Evolutionary conservation across 306 rosid genomes (phyloP).

Genomic region (Fragaria nilgerrensis): DNA sequence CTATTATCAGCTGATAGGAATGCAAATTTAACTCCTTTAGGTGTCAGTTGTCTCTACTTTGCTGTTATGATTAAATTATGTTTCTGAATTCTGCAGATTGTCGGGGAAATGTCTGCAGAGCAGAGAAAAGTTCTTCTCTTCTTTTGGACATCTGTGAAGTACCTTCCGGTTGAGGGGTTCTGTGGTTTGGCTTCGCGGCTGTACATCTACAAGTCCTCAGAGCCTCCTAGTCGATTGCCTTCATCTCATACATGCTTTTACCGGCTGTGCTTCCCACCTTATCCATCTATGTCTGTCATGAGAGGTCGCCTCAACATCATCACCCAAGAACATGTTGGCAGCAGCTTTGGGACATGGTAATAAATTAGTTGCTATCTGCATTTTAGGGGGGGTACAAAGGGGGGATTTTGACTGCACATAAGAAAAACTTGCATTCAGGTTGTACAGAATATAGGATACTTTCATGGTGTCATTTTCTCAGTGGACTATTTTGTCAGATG

Average conservation of each 20-base stretch:
- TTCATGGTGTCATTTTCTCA: constrained; percentile 13
- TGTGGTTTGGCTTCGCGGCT: constrained; percentile 67
- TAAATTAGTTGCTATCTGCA: constrained; percentile 28
- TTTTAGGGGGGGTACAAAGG: constrained; percentile 33
- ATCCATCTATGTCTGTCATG: constrained; percentile 58
- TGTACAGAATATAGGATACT: constrained; percentile 68
- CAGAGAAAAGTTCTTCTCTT: constrained; percentile 75
- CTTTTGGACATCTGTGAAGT: constrained; percentile 87
- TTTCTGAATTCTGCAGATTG: constrained; percentile 49
- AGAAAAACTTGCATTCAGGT: constrained; percentile 30
- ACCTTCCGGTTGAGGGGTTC: constrained; percentile 92
- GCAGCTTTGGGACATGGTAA: constrained; percentile 76
- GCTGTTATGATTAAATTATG: constrained; percentile 8
- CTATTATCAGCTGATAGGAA: not conserved
- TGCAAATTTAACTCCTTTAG: not conserved
- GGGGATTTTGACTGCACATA: constrained; percentile 52
- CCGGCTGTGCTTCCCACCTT: constrained; percentile 68
- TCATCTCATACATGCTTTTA: constrained; percentile 85
- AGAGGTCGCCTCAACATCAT: constrained; percentile 58
- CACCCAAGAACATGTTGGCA: constrained; percentile 83
- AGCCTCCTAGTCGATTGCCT: constrained; percentile 56
- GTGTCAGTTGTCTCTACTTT: constrained; percentile 2
- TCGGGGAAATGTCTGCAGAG: constrained; percentile 66
- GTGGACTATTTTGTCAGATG: constrained; percentile 31
- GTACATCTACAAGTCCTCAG: constrained; percentile 50